A percentile compares a stretch with the other conserved stretches of the same genome.
phyloP scores from a whole-genome alignment of 129 eudicot genomes.

The Ambrosia artemisiifolia region DNA sequence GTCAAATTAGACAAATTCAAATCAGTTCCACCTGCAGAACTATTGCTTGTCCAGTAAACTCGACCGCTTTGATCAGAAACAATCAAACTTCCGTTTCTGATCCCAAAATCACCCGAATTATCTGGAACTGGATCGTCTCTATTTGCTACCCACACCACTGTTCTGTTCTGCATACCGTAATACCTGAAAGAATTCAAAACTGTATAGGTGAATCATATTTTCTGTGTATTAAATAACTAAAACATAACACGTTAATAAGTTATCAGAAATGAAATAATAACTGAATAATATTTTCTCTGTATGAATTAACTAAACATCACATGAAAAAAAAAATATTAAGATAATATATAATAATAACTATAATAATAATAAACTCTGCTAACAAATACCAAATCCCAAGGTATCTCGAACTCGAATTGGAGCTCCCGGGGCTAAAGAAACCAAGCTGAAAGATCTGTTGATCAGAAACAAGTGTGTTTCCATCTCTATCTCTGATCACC shows the following conservation, averaged over 20 bases:
- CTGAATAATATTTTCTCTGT: no score
- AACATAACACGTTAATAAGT: no score
- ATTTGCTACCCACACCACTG: slow-evolving; percentile 73
- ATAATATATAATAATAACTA: no score
- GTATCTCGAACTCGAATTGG: slow-evolving; percentile 38
- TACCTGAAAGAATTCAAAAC: neutral
- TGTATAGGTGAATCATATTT: no score
- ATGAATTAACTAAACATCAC: no score
- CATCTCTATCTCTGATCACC: slow-evolving; percentile 44
- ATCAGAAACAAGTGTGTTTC: slow-evolving; percentile 44
- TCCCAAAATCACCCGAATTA: slow-evolving; percentile 31
- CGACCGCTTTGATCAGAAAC: slow-evolving; percentile 36
- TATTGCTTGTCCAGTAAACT: slow-evolving; percentile 43
- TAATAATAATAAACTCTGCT: no score
- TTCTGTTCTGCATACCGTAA: slow-evolving; percentile 23
- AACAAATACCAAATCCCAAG: slow-evolving; percentile 57
- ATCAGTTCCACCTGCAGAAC: neutral
- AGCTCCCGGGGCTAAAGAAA: slow-evolving; percentile 52
- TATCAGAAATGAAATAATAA: no score
- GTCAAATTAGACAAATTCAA: slow-evolving; percentile 36
- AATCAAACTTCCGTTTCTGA: slow-evolving; percentile 45
- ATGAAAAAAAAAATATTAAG: no score
- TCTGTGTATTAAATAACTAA: no score
- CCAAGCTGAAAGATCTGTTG: slow-evolving; percentile 46
- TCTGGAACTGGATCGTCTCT: slow-evolving; percentile 49